These are phyloP conservation scores for Pythium periplocum DNA, from an alignment of 352 stramenopile genomes.

Conservation along the genomic window DNA sequence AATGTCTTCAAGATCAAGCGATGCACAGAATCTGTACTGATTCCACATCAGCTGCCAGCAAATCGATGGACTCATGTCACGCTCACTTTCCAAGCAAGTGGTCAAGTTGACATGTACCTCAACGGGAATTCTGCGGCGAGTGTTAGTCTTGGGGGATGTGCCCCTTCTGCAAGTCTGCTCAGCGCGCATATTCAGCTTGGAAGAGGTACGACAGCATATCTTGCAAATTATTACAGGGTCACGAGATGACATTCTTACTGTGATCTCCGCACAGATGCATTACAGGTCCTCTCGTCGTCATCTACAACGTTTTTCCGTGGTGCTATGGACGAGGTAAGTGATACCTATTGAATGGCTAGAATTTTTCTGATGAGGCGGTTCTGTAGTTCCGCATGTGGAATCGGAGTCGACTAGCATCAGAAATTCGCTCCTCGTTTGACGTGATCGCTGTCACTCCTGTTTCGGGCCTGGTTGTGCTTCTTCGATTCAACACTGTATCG, in stretches of 20 bases:
- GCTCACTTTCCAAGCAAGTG: conserved; percentile 14
- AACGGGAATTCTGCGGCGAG: conserved; percentile 22
- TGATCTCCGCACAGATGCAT: conserved; percentile 12
- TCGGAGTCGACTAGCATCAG: conserved; percentile 10
- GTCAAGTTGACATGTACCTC: conserved; percentile 21
- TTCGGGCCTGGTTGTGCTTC: conserved; percentile 24
- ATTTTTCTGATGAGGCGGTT: background rate
- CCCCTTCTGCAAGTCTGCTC: conserved; percentile 1
- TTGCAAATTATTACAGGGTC: background rate
- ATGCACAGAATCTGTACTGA: conserved; percentile 22
- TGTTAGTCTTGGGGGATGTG: conserved; percentile 32
- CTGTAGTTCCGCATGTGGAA: conserved; percentile 32
- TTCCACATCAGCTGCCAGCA: conserved; percentile 25
- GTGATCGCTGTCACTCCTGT: conserved; percentile 16
- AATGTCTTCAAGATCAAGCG: conserved; percentile 22
- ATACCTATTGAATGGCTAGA: background rate
- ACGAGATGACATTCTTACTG: too few species aligned
- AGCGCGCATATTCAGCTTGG: conserved; percentile 4
- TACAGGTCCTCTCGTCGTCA: conserved; percentile 10
- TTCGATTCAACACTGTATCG: conserved; percentile 23
- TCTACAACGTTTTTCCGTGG: conserved; percentile 21
- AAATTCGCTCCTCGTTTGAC: conserved; percentile 16
- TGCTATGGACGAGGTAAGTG: conserved; percentile 40
- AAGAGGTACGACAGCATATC: background rate
- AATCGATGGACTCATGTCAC: conserved; percentile 37